Base-by-base conservation (phyloP, 2,329 filamentous ascomycete species). In the Colletotrichum higginsianum region DNA sequence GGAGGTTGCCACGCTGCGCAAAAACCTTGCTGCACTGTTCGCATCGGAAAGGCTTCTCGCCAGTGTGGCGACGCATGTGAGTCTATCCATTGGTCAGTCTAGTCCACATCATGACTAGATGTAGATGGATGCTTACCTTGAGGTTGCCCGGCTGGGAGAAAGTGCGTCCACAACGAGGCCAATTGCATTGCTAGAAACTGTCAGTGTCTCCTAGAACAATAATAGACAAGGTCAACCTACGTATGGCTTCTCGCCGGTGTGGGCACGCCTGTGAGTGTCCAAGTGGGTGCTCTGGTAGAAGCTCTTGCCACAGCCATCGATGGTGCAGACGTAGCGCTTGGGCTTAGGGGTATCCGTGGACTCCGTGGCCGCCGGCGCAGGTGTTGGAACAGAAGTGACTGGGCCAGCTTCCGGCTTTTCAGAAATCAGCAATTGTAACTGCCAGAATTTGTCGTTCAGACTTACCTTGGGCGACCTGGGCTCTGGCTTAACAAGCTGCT, bases 271-370 rank as follows among this genome's bases (percentile, higher is more conserved):
- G 80, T 99, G 96, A 60, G 97, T 98, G 73, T 96, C 93, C 13
- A 98, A 87, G 77, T 98, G 96, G 1, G 95, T 98, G 83, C 96
- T 97, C 79, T 98, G 96, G 71, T 90, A 90, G 81, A 98, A 98
- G 73, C 88, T 90, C 85, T 96, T 97, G 76, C 87, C 86, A 81
- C 96, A 98, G 50, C 89, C 89, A 9, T 90, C 88, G 49, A 94
- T 87, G 23, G 87, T 88, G 82, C 96, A 99, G 21, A 88, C 84
- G 80, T 96, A 95, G 77, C 91, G 85, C 80, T 91, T 96, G 11
- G 62, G 18, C 61, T 74, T 74, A 2, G 70, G 67, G 2, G 61
- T 60, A 49, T 69, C 66, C 4, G n/a, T 26, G 2, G 61, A 30
- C 12, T 72, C 70, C 2, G 55, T 66, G 1, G 30, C 18, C 12